phyloP scores from a whole-genome alignment of 768 basidiomycete species.

The Mycena amicta region DNA sequence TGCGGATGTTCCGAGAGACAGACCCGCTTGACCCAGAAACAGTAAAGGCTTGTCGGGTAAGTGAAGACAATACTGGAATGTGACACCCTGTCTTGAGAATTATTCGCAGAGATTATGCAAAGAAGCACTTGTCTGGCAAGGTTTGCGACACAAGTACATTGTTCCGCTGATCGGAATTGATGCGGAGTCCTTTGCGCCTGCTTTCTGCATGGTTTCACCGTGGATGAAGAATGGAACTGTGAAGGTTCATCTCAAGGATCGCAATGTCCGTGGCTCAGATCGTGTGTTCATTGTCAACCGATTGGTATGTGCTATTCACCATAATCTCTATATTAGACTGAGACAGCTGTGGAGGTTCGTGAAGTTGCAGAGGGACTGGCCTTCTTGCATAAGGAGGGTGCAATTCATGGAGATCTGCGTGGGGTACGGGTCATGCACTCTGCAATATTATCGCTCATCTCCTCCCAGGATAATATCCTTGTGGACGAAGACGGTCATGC shows the following conservation, averaged over 20 bases:
- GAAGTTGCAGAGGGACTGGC: slow-evolving; percentile 2
- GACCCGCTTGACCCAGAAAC: background rate
- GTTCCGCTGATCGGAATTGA: slow-evolving; percentile 26
- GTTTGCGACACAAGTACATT: slow-evolving; percentile 21
- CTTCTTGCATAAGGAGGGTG: background rate
- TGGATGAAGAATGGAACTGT: slow-evolving; percentile 30
- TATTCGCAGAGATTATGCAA: slow-evolving; percentile 23
- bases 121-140: slow-evolving; percentile 28
- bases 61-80: background rate
- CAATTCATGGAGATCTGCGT: slow-evolving; percentile 5
- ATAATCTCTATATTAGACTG: too few relatives aligned
- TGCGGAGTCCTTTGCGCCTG: slow-evolving; percentile 20
- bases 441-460: too few relatives aligned
- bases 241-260: slow-evolving; percentile 5
- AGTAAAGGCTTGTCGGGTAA: background rate
- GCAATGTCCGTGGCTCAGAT: slow-evolving; percentile 1
- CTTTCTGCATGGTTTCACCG: slow-evolving; percentile 27
- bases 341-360: background rate
- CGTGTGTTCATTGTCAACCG: background rate
- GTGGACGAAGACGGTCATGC: background rate
- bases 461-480: slow-evolving; percentile 5
- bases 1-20: background rate
- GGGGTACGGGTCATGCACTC: too few relatives aligned
- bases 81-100: too few relatives aligned
- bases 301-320: background rate